A percentile compares a stretch with the other conserved stretches of the same genome.
Evolutionary conservation across 2,329 filamentous ascomycete species (phyloP).

Genomic region (Aspergillus pseudoterreus): DNA sequence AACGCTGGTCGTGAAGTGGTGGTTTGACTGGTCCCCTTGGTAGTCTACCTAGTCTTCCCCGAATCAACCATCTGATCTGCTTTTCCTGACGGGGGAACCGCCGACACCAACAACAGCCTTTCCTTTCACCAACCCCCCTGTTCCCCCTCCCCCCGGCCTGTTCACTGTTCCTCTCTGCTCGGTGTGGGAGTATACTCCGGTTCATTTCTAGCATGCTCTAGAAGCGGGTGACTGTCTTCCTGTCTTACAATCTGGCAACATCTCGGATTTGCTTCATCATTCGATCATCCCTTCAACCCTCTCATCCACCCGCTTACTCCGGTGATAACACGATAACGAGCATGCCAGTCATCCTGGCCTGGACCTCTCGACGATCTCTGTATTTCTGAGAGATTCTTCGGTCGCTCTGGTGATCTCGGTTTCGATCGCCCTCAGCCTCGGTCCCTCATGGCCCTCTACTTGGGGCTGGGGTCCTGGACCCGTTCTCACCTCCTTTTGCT

Average conservation of each 20-base stretch:
- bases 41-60: neutral
- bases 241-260: neutral
- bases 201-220: neutral
- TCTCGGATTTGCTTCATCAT: neutral
- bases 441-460: conserved; percentile 18
- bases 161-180: neutral
- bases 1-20: neutral
- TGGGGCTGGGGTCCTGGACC: conserved; percentile 9
- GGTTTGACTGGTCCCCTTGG: neutral
- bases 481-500: conserved; percentile 17
- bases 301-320: conserved; percentile 7
- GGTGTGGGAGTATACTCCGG: neutral
- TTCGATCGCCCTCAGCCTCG: conserved; percentile 3
- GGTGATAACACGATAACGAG: conserved; percentile 18
- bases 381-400: conserved; percentile 19
- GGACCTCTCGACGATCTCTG: conserved; percentile 12
- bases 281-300: neutral
- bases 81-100: too few species aligned
- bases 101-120: too few species aligned
- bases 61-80: neutral
- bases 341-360: conserved; percentile 21
- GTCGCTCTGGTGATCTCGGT: conserved; percentile 17
- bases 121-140: too few species aligned
- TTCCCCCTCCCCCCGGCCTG: neutral
- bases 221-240: neutral